Evolutionary conservation across 1,139 yeast species (phyloP), one percentile per base, ranked within the genome.

Genomic region (Nakaseomyces kungkrabaensis): DNA sequence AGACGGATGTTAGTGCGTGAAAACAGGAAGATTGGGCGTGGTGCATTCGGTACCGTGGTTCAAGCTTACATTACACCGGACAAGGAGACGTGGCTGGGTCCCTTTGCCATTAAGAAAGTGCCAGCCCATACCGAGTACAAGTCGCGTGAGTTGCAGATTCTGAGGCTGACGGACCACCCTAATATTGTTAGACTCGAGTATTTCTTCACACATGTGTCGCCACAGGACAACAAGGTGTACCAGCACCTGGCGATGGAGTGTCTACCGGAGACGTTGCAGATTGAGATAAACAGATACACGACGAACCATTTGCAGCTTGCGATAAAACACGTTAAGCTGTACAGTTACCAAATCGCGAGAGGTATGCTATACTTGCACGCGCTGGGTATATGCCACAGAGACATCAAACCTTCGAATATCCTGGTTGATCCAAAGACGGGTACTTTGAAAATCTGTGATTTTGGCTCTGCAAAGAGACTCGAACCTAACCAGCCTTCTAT

Each of bases 41-140:
- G 94, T 37, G 92, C 94, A 3, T 85, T 85, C 63, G 94, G 94
- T 44, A 83, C 88, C 1, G 94, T 85, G 24, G 82, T 82, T 10
- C 89, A 84, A 62, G 90, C 94, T 0, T 77, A 78, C 53, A 70
- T 65, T 37, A 65, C 68, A 4, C 62, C 65, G 13, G 69, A 68
- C 49, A 67, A 65, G 37, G 67, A 68, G 45, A 69, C 70, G 31
- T 81, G 86, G 85, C 69, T 80, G 41, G 94, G 94, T 0, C 94
- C 94, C 0, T 85, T 78, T 69, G 94, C 92, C 29, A 84, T 85
- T 52, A 85, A 85, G 60, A 75, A 87, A 59, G 92, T 84, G 1
- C 90, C 90, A 25, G 92, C 92, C 1, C 92, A 85, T 61, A 85
- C 92, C 0, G 94, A 85, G 65, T 85, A 84, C 67, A 85, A 85